Percentiles rank a stretch among this genome's conserved stretches.
Conservation (phyloP, 805 yeast species). For the Saccharomycopsis javanensis region DNA sequence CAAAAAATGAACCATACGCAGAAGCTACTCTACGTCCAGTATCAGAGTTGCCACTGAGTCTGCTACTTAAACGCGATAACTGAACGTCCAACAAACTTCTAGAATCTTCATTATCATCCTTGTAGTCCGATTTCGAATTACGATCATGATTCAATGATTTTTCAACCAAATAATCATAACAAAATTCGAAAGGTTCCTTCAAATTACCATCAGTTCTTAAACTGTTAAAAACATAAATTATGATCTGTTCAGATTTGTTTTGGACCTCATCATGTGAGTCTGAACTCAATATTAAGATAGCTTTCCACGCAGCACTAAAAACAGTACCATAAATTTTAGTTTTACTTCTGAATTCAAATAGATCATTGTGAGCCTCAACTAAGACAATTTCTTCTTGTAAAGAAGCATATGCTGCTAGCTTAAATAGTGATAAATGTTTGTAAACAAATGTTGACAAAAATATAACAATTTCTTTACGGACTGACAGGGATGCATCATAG, state of each 20-base stretch:
- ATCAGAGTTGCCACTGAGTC: neutral
- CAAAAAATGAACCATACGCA: constrained; percentile 5
- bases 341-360: constrained; percentile 54
- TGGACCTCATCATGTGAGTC: constrained; percentile 84
- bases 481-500: constrained; percentile 84
- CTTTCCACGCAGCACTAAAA: constrained; percentile 81
- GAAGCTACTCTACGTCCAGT: constrained; percentile 7
- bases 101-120: neutral
- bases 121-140: neutral
- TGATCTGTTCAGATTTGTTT: constrained; percentile 21
- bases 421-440: constrained; percentile 61
- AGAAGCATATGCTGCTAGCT: constrained; percentile 81
- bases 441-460: constrained; percentile 67
- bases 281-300: constrained; percentile 65
- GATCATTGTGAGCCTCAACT: constrained; percentile 48
- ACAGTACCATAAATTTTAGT: constrained; percentile 83
- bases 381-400: constrained; percentile 69
- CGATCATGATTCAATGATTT: constrained; percentile 4
- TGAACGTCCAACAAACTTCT: neutral
- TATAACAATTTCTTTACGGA: constrained; percentile 73
- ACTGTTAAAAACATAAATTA: constrained; percentile 27
- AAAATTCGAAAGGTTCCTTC: constrained; percentile 16
- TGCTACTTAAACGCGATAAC: neutral
- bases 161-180: constrained; percentile 14
- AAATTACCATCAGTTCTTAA: constrained; percentile 23